phyloP scores from a whole-genome alignment of 1,284 basidiomycete genomes.

The Trametes versicolor region DNA sequence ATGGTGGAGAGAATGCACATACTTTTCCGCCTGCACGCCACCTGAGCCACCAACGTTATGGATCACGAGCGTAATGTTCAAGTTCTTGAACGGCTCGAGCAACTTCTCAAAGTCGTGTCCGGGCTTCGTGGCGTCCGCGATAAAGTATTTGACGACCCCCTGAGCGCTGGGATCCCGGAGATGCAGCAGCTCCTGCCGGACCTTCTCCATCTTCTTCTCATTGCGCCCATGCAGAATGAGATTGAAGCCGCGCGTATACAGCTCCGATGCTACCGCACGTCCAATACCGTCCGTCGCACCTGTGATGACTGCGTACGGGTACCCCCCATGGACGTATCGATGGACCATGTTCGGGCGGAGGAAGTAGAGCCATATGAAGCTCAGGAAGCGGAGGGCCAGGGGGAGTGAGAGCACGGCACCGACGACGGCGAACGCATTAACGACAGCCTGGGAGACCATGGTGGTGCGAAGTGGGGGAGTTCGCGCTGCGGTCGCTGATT shows the following conservation, averaged over 20 bases:
- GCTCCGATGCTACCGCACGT: constrained; percentile 40
- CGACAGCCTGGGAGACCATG: constrained; percentile 3
- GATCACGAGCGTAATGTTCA: constrained; percentile 44
- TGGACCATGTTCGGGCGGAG: constrained; percentile 37
- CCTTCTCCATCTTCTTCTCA: constrained; percentile 41
- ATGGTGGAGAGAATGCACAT: background rate
- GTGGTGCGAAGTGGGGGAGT: background rate
- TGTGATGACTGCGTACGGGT: constrained; percentile 43
- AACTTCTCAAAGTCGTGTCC: constrained; percentile 39
- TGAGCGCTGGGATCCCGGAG: constrained; percentile 14
- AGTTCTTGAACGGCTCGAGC: constrained; percentile 35
- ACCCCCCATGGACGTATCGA: constrained; percentile 38
- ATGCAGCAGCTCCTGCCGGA: constrained; percentile 37
- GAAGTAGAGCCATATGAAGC: constrained; percentile 43
- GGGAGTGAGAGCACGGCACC: constrained; percentile 31
- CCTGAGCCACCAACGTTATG: constrained; percentile 43
- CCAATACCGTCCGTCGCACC: constrained; percentile 47
- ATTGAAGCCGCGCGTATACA: constrained; percentile 44
- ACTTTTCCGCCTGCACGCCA: constrained; percentile 30
- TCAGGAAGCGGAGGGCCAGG: constrained; percentile 32
- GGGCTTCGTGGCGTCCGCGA: constrained; percentile 38
- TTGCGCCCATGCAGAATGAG: constrained; percentile 45
- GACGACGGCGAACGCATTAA: constrained; percentile 26
- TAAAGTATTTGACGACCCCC: constrained; percentile 39
- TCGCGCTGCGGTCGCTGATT: background rate